phyloP scores from a whole-genome alignment of 768 basidiomycete species.

The Serendipita indica region DNA sequence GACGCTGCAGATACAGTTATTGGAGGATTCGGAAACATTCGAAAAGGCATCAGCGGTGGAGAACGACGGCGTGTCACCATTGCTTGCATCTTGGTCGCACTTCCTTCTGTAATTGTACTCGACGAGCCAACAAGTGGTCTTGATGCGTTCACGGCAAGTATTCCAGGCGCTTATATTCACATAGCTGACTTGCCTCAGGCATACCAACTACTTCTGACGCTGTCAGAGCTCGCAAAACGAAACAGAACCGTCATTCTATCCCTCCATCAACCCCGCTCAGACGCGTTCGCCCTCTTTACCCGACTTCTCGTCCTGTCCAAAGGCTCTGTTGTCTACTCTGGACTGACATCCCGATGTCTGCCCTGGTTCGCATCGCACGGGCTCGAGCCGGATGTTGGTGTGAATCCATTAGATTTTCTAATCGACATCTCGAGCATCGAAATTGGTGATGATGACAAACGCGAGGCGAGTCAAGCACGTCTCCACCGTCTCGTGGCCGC shows the following conservation, averaged over 20 bases:
- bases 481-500: constrained; percentile 24
- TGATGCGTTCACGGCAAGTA: constrained; percentile 14
- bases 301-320: constrained; percentile 29
- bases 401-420: constrained; percentile 32
- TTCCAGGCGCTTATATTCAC: constrained; percentile 9
- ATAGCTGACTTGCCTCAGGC: constrained; percentile 21
- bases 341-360: constrained; percentile 22
- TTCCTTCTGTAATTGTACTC: constrained; percentile 31
- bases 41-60: constrained; percentile 35
- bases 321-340: constrained; percentile 30
- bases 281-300: constrained; percentile 34
- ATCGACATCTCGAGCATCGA: constrained; percentile 31
- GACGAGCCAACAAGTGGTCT: constrained; percentile 25
- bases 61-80: constrained; percentile 31
- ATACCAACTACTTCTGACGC: constrained; percentile 21
- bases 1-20: constrained; percentile 31
- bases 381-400: constrained; percentile 20
- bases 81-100: constrained; percentile 31
- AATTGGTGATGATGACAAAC: constrained; percentile 25
- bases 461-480: constrained; percentile 23
- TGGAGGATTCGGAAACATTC: constrained; percentile 24
- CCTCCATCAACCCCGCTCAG: constrained; percentile 34
- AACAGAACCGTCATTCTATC: constrained; percentile 30
- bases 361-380: constrained; percentile 27
- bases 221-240: constrained; percentile 22